phyloP scores from a whole-genome alignment of 768 basidiomycete genomes.

The Sarcodon aspratus region DNA sequence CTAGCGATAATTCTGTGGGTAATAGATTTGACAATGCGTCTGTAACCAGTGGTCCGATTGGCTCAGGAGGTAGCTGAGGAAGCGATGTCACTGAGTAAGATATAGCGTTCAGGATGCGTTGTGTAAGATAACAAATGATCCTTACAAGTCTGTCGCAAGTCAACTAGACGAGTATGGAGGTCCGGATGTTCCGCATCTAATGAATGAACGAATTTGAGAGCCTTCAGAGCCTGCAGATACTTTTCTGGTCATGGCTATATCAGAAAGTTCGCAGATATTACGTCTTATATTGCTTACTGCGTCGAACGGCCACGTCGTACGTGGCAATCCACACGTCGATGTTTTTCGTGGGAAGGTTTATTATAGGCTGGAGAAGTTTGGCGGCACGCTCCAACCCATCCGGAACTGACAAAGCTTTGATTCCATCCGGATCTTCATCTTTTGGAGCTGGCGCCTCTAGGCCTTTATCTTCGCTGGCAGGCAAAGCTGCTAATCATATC shows the following conservation, averaged over 20 bases:
- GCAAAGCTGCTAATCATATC: slow-evolving; percentile 20
- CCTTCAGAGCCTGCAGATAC: slow-evolving; percentile 65
- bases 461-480: slow-evolving; percentile 56
- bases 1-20: slow-evolving; percentile 44
- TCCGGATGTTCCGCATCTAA: slow-evolving; percentile 49
- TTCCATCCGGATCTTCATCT: slow-evolving; percentile 81
- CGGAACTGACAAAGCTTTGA: slow-evolving; percentile 47
- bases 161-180: slow-evolving; percentile 59
- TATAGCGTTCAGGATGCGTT: not conserved
- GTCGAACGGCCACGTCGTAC: slow-evolving; percentile 76
- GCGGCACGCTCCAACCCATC: slow-evolving; percentile 69
- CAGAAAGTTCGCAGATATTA: not conserved
- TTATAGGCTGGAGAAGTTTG: slow-evolving; percentile 57
- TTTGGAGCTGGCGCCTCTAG: slow-evolving; percentile 41
- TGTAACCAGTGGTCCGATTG: slow-evolving; percentile 38
- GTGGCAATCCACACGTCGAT: slow-evolving; percentile 63
- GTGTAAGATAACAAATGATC: not conserved
- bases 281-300: slow-evolving; percentile 41
- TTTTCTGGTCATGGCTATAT: slow-evolving; percentile 39
- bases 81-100: slow-evolving; percentile 31
- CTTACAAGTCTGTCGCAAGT: slow-evolving; percentile 49
- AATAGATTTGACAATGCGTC: slow-evolving; percentile 38
- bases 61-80: slow-evolving; percentile 28
- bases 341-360: slow-evolving; percentile 34
- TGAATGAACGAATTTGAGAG: slow-evolving; percentile 44